These are phyloP conservation scores for Phytophthora uliginosa DNA, from an alignment of 352 stramenopile species.

Conservation along the genomic window DNA sequence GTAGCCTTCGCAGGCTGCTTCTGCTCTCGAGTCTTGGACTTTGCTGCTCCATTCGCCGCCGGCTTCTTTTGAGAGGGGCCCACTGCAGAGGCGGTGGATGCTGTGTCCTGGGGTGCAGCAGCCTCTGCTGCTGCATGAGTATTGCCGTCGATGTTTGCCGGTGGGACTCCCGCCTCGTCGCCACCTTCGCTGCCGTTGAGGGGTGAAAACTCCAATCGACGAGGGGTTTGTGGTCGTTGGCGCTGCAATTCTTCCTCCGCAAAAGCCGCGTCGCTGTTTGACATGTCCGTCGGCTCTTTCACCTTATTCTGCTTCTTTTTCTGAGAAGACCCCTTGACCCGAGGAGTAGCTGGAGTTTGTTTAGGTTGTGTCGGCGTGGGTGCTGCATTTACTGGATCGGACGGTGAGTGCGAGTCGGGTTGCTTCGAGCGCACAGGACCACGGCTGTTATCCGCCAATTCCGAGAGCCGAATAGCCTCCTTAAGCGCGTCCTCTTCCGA, in stretches of 20 bases:
- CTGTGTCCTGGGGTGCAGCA: background rate
- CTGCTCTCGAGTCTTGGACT: background rate
- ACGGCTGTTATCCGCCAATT: conserved; percentile 22
- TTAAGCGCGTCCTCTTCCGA: conserved; percentile 44
- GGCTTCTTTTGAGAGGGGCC: background rate
- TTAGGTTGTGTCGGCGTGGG: conserved; percentile 24
- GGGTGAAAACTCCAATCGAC: conserved; percentile 32
- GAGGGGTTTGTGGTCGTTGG: conserved; percentile 31
- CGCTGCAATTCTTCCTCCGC: conserved; percentile 15
- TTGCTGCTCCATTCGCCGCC: background rate
- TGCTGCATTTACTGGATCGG: conserved; percentile 3
- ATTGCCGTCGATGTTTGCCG: conserved; percentile 9
- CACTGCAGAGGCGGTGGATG: background rate
- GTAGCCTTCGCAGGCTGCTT: background rate
- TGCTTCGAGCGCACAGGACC: conserved; percentile 18
- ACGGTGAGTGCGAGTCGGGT: background rate
- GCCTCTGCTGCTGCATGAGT: background rate
- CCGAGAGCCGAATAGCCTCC: conserved; percentile 43
- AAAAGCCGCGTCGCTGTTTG: background rate
- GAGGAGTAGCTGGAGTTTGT: conserved; percentile 23
- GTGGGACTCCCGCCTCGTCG: conserved; percentile 6
- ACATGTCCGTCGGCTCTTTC: conserved; percentile 14
- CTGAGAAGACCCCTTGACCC: conserved; percentile 14
- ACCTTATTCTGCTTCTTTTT: conserved; percentile 24
- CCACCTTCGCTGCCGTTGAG: conserved; percentile 19